These are phyloP conservation scores for Talaromyces wortmannii DNA, from an alignment of 495 filamentous ascomycete species.

Conservation along the genomic window DNA sequence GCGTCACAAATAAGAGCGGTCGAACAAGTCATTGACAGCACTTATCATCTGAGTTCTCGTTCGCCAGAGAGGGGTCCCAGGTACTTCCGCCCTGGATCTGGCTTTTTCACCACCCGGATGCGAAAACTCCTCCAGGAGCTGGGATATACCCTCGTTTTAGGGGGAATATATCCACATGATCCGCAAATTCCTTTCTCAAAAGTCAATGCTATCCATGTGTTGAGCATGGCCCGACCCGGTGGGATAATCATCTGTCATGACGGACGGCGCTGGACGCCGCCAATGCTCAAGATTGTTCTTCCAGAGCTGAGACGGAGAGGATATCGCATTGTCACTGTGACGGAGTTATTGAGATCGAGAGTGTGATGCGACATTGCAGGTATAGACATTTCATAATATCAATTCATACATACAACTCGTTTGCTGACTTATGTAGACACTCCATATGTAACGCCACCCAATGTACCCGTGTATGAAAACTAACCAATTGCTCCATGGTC, in stretches of 20 bases:
- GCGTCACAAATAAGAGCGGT: slow-evolving; percentile 31
- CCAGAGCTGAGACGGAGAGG: slow-evolving; percentile 60
- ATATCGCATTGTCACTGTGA: slow-evolving; percentile 63
- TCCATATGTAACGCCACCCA: not conserved
- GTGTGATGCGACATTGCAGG: not conserved
- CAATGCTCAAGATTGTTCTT: slow-evolving; percentile 66
- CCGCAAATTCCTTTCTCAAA: slow-evolving; percentile 61
- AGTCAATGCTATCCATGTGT: slow-evolving; percentile 71
- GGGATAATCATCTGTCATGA: slow-evolving; percentile 81
- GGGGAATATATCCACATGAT: slow-evolving; percentile 82
- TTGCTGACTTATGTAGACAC: not conserved
- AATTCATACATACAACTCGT: not conserved
- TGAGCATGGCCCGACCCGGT: slow-evolving; percentile 70
- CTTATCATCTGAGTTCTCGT: slow-evolving; percentile 37
- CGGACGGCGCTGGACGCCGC: slow-evolving; percentile 66
- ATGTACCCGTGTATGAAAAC: not conserved
- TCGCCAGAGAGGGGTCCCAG: slow-evolving; percentile 13
- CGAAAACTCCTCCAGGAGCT: slow-evolving; percentile 42
- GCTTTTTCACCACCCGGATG: slow-evolving; percentile 69
- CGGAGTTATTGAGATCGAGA: slow-evolving; percentile 43
- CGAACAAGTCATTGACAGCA: slow-evolving; percentile 41
- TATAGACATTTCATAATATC: not conserved
- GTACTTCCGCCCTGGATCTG: slow-evolving; percentile 76
- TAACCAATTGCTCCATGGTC: not conserved
- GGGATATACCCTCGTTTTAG: slow-evolving; percentile 64